phyloP scores from a whole-genome alignment of 2,329 filamentous ascomycete genomes.

The Geosmithia morbida region DNA sequence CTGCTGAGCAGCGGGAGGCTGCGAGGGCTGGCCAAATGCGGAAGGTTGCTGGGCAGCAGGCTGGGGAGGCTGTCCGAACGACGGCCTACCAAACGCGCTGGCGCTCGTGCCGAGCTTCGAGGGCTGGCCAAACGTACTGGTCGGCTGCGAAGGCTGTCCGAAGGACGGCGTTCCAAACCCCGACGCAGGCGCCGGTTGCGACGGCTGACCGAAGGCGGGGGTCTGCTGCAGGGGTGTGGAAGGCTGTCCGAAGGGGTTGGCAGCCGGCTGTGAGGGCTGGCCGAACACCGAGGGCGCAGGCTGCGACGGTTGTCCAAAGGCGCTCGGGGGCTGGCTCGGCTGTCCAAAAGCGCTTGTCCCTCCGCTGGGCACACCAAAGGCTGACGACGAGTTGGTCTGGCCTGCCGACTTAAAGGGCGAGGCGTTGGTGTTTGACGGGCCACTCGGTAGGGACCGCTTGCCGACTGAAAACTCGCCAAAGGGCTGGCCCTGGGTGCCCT shows the following conservation, averaged over 20 bases:
- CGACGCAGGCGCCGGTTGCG: background rate
- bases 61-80: slow-evolving; percentile 2
- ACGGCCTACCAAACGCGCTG: slow-evolving; percentile 4
- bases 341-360: background rate
- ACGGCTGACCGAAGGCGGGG: slow-evolving; percentile 4
- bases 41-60: no score
- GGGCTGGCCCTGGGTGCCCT: slow-evolving; percentile 25
- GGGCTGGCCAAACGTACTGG: slow-evolving; percentile 15
- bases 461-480: slow-evolving; percentile 29
- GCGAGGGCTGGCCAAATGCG: background rate
- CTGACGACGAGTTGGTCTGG: slow-evolving; percentile 4
- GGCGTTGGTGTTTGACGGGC: slow-evolving; percentile 2
- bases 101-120: slow-evolving; percentile 7
- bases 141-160: slow-evolving; percentile 22
- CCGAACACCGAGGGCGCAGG: no score
- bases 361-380: slow-evolving; percentile 11
- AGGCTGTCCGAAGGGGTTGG: slow-evolving; percentile 15
- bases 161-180: no score
- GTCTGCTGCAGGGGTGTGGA: slow-evolving; percentile 1
- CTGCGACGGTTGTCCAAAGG: slow-evolving; percentile 21
- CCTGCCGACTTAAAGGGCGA: slow-evolving; percentile 3
- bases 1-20: background rate
- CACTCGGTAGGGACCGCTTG: slow-evolving; percentile 8
- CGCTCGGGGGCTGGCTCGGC: slow-evolving; percentile 10
- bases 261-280: slow-evolving; percentile 7